Conservation (phyloP, 768 basidiomycete genomes). For the Leucocoprinus leucothites region DNA sequence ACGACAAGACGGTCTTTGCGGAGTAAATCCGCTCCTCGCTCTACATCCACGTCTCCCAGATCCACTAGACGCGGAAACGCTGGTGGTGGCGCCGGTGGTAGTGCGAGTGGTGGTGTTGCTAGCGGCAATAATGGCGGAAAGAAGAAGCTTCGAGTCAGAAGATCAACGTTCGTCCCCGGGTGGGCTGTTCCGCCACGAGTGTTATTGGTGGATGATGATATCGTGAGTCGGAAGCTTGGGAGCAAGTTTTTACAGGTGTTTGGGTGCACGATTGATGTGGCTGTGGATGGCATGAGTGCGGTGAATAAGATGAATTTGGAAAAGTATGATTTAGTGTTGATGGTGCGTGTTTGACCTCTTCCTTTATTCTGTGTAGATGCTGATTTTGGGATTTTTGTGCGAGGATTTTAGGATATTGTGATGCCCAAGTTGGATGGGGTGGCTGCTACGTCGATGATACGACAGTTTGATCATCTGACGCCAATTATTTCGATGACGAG, state of each 20-base stretch:
- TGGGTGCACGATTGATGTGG: slow-evolving; percentile 92
- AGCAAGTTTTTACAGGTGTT: slow-evolving; percentile 95
- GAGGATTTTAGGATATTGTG: slow-evolving; percentile 74
- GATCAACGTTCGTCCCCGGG: slow-evolving; percentile 81
- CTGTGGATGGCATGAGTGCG: slow-evolving; percentile 88
- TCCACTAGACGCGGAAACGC: too few species aligned
- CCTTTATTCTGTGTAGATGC: too few species aligned
- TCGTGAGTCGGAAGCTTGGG: slow-evolving; percentile 82
- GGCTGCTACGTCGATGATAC: slow-evolving; percentile 87
- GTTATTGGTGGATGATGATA: slow-evolving; percentile 93
- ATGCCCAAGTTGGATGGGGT: slow-evolving; percentile 90
- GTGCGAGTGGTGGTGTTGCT: too few species aligned
- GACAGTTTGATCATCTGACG: slow-evolving; percentile 92
- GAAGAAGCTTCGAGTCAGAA: slow-evolving; percentile 62
- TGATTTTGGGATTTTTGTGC: too few species aligned
- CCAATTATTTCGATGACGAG: slow-evolving; percentile 99
- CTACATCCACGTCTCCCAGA: neutral
- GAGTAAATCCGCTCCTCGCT: too few species aligned
- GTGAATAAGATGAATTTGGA: slow-evolving; percentile 96
- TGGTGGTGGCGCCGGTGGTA: too few species aligned
- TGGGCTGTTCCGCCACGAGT: slow-evolving; percentile 93
- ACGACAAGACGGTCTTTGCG: too few species aligned
- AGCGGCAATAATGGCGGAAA: neutral
- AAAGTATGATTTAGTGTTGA: slow-evolving; percentile 93
- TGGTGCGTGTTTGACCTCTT: slow-evolving; percentile 54